phyloP scores from a whole-genome alignment of 176 grass and related monocot genomes.

The Ensete ventricosum region DNA sequence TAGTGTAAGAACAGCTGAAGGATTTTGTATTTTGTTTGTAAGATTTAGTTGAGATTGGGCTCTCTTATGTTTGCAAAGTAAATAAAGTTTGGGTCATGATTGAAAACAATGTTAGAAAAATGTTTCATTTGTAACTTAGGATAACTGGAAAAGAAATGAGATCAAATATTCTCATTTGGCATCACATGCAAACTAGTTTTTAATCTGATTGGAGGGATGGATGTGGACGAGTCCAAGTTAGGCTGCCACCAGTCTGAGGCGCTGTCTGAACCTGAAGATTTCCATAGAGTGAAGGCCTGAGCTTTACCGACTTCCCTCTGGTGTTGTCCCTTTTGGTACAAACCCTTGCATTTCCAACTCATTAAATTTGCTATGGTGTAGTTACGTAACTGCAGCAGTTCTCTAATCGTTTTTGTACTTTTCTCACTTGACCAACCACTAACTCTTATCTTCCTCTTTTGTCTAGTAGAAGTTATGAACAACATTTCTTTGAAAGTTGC shows the following conservation, averaged over 20 bases:
- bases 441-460: background rate
- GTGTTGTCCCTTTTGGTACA: background rate
- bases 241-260: background rate
- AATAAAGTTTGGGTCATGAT: too few relatives aligned
- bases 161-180: background rate
- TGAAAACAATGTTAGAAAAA: background rate
- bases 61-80: too few relatives aligned
- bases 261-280: background rate
- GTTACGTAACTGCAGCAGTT: background rate
- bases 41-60: too few relatives aligned
- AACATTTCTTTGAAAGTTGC: background rate
- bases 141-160: background rate
- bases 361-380: background rate
- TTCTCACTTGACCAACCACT: background rate
- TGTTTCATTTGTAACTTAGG: background rate
- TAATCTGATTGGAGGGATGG: background rate
- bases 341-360: background rate
- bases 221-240: background rate
- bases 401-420: too few relatives aligned
- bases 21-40: too few relatives aligned
- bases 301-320: background rate
- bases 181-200: background rate
- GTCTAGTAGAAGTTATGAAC: background rate
- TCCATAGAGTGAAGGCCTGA: background rate
- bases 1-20: too few relatives aligned